Evolutionary conservation across 306 rosid species (phyloP).

Genomic region (Purshia tridentata): DNA sequence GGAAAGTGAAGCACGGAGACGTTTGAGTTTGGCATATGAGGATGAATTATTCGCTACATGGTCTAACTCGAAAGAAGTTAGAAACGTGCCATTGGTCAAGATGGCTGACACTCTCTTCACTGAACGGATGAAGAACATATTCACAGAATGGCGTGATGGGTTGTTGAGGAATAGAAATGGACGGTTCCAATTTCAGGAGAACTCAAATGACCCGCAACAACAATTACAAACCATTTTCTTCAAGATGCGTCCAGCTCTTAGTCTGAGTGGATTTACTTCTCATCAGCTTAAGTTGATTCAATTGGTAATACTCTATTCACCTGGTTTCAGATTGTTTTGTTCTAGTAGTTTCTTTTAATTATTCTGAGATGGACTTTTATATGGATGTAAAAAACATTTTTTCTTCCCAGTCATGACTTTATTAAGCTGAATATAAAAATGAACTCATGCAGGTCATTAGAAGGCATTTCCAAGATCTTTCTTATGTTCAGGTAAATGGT

Average conservation of each 20-base stretch:
- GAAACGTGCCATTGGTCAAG: slow-evolving; percentile 36
- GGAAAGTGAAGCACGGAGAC: slow-evolving; percentile 60
- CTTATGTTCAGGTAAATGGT: slow-evolving; percentile 44
- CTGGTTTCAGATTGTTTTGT: background rate
- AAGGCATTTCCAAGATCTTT: slow-evolving; percentile 71
- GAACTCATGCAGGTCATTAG: slow-evolving; percentile 66
- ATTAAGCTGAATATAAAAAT: slow-evolving; percentile 20
- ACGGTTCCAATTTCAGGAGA: slow-evolving; percentile 45
- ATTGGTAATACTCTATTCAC: slow-evolving; percentile 47
- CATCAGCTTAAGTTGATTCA: slow-evolving; percentile 80
- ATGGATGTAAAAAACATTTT: background rate
- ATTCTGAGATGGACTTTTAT: background rate
- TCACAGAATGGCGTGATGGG: slow-evolving; percentile 78
- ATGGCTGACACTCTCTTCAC: slow-evolving; percentile 65
- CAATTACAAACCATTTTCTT: slow-evolving; percentile 66
- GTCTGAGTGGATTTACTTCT: slow-evolving; percentile 74
- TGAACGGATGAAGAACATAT: slow-evolving; percentile 70
- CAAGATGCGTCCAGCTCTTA: slow-evolving; percentile 76
- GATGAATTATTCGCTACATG: slow-evolving; percentile 38
- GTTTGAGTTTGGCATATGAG: slow-evolving; percentile 40
- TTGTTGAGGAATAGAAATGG: slow-evolving; percentile 46
- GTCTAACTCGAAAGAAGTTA: slow-evolving; percentile 39
- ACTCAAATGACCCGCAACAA: slow-evolving; percentile 50
- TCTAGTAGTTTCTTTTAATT: background rate
- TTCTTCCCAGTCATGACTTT: background rate